Conservation (phyloP, 2,329 filamentous ascomycete genomes). For the Aspergillus tubingensis region DNA sequence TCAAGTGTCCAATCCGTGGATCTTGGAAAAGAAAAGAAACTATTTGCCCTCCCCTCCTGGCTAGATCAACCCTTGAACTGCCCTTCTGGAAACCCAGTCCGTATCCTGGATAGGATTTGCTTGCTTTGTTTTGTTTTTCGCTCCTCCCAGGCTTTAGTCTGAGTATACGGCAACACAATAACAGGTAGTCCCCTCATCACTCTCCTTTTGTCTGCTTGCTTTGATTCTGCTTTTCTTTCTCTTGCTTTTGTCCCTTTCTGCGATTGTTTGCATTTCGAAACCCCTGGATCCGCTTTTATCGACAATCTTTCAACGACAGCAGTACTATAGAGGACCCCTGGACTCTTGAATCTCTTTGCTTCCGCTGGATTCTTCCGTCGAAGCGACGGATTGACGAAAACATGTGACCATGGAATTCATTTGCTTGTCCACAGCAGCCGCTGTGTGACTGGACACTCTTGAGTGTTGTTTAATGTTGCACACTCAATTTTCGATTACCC, state of each 20-base stretch:
- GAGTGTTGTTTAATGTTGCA: conserved; percentile 47
- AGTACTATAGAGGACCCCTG: conserved; percentile 11
- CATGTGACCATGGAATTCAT: conserved; percentile 26
- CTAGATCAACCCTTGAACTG: conserved; percentile 22
- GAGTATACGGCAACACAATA: conserved; percentile 31
- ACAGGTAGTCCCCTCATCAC: conserved; percentile 48
- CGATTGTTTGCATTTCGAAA: conserved; percentile 9
- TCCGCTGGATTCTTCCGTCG: conserved; percentile 21
- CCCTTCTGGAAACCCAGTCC: conserved; percentile 31
- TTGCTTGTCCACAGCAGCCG: conserved; percentile 31
- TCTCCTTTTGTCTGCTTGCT: conserved; percentile 25
- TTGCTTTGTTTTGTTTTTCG: conserved; percentile 33
- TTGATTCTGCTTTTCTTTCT: conserved; percentile 19
- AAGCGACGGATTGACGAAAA: conserved; percentile 26
- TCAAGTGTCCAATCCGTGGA: conserved; percentile 22
- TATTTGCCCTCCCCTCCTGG: conserved; percentile 20
- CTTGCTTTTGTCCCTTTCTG: conserved; percentile 13
- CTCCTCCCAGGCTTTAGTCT: conserved; percentile 27
- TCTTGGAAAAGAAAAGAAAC: conserved; percentile 19
- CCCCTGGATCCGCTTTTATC: conserved; percentile 10
- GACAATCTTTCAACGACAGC: conserved; percentile 8
- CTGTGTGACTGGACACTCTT: conserved; percentile 37
- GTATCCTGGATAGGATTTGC: conserved; percentile 37
- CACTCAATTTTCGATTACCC: conserved; percentile 25
- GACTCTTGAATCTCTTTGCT: conserved; percentile 10